Percentiles rank a stretch among this genome's conserved stretches.
phyloP scores from a whole-genome alignment of 2,329 filamentous ascomycete species.

The Coniosporium tulheliwenetii region DNA sequence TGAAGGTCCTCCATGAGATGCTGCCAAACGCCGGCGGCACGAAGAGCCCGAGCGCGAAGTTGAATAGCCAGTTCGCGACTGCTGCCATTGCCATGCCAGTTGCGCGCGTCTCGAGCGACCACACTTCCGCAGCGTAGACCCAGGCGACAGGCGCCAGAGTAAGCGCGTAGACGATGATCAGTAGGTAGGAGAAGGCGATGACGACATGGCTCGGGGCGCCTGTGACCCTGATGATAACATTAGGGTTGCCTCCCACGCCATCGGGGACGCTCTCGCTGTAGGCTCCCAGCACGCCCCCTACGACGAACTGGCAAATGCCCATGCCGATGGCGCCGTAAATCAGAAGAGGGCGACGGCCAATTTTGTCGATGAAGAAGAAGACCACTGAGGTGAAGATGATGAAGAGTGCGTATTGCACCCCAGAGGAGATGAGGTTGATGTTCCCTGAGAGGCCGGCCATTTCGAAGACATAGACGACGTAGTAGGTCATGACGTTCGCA shows the following conservation, averaged over 20 bases:
- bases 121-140: constrained; percentile 52
- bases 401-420: constrained; percentile 26
- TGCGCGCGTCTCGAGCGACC: constrained; percentile 44
- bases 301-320: constrained; percentile 30
- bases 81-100: constrained; percentile 43
- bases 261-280: constrained; percentile 26
- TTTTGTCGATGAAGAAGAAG: constrained; percentile 26
- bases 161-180: constrained; percentile 48
- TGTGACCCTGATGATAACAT: constrained; percentile 36
- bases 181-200: constrained; percentile 49
- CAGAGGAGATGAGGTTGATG: constrained; percentile 25
- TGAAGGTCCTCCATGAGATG: constrained; percentile 39
- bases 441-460: constrained; percentile 42
- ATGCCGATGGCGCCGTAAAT: constrained; percentile 27
- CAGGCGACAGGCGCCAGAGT: constrained; percentile 48
- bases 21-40: constrained; percentile 42
- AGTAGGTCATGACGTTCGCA: constrained; percentile 35
- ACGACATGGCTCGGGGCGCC: constrained; percentile 42
- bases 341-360: constrained; percentile 22
- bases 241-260: constrained; percentile 31
- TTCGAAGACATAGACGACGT: constrained; percentile 44
- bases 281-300: constrained; percentile 27
- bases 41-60: constrained; percentile 44
- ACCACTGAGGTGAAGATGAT: constrained; percentile 24
- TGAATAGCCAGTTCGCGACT: constrained; percentile 41